These are phyloP conservation scores for Pichia exigua DNA, from an alignment of 805 yeast species.

Conservation along the genomic window DNA sequence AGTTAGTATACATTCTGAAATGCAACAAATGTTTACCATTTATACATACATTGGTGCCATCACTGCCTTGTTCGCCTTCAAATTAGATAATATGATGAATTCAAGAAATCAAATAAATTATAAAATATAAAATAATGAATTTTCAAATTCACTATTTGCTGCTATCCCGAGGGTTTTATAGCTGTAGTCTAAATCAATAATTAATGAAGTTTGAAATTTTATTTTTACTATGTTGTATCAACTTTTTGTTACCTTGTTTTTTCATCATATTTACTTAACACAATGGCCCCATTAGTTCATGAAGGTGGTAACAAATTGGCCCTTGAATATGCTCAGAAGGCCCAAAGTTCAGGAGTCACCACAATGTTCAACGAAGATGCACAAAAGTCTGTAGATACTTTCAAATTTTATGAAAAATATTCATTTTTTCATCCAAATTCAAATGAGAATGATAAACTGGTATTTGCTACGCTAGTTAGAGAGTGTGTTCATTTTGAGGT, in stretches of 20 bases:
- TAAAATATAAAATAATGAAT: background rate
- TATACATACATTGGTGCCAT: conserved; percentile 23
- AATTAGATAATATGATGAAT: background rate
- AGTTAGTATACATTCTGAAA: background rate
- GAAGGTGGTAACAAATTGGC: conserved; percentile 8
- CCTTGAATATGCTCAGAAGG: conserved; percentile 7
- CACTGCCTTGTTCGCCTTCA: background rate
- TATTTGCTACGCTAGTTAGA: conserved; percentile 11
- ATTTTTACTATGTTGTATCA: no score
- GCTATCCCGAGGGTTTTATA: conserved; percentile 2
- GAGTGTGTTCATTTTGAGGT: conserved; percentile 15
- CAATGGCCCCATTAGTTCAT: conserved; percentile 11
- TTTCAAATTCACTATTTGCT: background rate
- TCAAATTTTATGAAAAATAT: conserved; percentile 6
- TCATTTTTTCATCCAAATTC: conserved; percentile 8
- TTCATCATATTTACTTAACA: background rate
- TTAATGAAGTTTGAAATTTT: background rate
- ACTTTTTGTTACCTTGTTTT: no score
- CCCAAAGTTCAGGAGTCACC: conserved; percentile 6
- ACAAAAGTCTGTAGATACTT: conserved; percentile 7
- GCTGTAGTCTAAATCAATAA: background rate
- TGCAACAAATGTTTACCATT: no score
- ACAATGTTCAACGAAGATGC: conserved; percentile 13
- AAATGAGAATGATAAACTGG: conserved; percentile 3
- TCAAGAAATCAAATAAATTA: no score